Evolutionary conservation across 2,329 filamentous ascomycete genomes (phyloP), one percentile per base, ranked within the genome.

Genomic region (Pseudofabraea citricarpa): DNA sequence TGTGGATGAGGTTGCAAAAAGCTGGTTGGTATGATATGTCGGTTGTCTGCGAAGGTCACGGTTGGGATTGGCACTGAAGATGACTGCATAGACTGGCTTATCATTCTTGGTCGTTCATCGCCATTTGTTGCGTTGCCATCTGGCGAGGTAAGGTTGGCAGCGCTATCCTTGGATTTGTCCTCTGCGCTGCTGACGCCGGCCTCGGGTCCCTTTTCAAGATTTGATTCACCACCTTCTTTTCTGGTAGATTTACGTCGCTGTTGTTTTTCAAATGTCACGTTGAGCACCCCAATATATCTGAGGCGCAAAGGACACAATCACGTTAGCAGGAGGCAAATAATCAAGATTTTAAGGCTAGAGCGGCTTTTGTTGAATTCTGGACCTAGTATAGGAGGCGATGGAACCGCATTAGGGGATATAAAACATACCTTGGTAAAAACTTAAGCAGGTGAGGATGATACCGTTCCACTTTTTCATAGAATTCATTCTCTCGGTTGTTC

Each of bases 401-500:
- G 49, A 46, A 51, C 35, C 27, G n/a, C n/a, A n/a, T n/a, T n/a
- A n/a, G n/a, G n/a, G n/a, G n/a, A n/a, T n/a, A n/a, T n/a, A n/a
- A 48, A 44, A 46, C 71, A 50, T 70, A 86, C 83, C 90, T 89
- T 52, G 93, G 93, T 51, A 98, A 74, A 62, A 97, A 98, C 32
- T 86, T 81, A 47, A 98, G 71, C 57, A 98, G 75, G 60, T 95
- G 86, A 51, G 90, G 87, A 65, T 98, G 91, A 54, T 88, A 81
- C 58, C 81, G 82, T 70, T 98, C 93, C 57, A 97, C 88, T 43
- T 85, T 93, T 67, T 98, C 93, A 65, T 98, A 98, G 62, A 98
- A 98, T 67, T 95, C 89, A 65, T 98, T 98, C 63, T 98, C 93
- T 58, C 91, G 80, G 63, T 95, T 98, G 65, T 95, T 98, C 59